Percentiles rank a stretch among this genome's conserved stretches.
Evolutionary conservation across 2,329 filamentous ascomycete genomes (phyloP).

Genomic region (Dactylonectria estremocensis): DNA sequence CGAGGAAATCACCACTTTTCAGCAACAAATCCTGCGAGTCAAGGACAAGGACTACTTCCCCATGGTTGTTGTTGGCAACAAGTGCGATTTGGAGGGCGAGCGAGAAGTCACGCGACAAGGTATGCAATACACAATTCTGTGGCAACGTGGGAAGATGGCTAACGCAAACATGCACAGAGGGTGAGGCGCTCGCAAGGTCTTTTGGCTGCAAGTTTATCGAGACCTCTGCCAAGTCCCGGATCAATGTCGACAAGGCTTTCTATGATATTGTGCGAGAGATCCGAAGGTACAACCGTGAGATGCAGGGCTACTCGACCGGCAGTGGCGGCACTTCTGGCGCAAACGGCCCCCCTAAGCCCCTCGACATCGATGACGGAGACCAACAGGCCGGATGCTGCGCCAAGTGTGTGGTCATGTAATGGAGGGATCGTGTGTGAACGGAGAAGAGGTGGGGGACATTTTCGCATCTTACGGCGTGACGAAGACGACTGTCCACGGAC

Average conservation of each 20-base stretch:
- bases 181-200: constrained; percentile 85
- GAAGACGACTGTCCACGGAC: constrained; percentile 31
- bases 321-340: constrained; percentile 75
- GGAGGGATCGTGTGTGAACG: constrained; percentile 27
- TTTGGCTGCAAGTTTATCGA: constrained; percentile 99
- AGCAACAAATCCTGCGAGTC: constrained; percentile 97
- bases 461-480: constrained; percentile 30
- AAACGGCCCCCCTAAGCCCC: constrained; percentile 77
- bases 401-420: constrained; percentile 91
- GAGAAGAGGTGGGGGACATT: constrained; percentile 32
- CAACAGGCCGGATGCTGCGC: constrained; percentile 84
- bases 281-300: constrained; percentile 97
- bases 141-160: constrained; percentile 22
- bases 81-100: constrained; percentile 97
- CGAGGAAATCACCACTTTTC: constrained; percentile 98
- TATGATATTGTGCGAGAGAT: constrained; percentile 99
- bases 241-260: constrained; percentile 98
- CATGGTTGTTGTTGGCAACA: constrained; percentile 99
- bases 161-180: constrained; percentile 73
- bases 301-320: constrained; percentile 86
- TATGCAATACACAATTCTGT: constrained; percentile 61
- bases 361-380: constrained; percentile 82
- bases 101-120: constrained; percentile 93
- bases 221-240: constrained; percentile 97
- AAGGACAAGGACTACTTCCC: constrained; percentile 99